These are phyloP conservation scores for Oidiodendron maius DNA, from an alignment of 495 filamentous ascomycete genomes.

Conservation along the genomic window DNA sequence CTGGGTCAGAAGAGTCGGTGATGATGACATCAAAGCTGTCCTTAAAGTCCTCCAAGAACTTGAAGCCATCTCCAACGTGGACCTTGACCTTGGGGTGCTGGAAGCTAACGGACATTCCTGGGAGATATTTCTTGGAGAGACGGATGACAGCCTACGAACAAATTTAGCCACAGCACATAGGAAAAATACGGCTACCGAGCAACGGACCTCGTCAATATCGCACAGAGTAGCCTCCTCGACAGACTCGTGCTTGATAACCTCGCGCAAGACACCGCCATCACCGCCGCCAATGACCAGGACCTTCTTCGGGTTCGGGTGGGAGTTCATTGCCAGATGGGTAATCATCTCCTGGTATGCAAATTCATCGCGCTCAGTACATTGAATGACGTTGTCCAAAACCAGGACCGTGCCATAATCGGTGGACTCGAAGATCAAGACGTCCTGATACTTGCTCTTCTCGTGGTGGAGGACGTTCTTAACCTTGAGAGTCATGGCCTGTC, in stretches of 20 bases:
- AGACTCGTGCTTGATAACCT: constrained; percentile 95
- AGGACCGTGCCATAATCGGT: constrained; percentile 94
- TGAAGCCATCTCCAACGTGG: constrained; percentile 95
- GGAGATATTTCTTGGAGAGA: constrained; percentile 96
- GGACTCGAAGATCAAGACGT: constrained; percentile 96
- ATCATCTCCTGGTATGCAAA: constrained; percentile 99
- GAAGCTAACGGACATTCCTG: constrained; percentile 88
- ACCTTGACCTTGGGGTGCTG: constrained; percentile 86
- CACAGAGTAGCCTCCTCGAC: constrained; percentile 91
- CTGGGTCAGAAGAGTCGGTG: constrained; percentile 95
- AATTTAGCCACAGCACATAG: constrained; percentile 3
- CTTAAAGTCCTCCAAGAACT: constrained; percentile 88
- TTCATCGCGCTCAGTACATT: constrained; percentile 96
- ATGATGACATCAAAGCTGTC: constrained; percentile 99
- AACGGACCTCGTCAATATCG: constrained; percentile 92
- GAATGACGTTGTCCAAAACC: constrained; percentile 98
- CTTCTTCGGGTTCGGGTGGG: constrained; percentile 95
- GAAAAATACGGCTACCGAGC: not conserved
- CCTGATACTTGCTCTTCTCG: constrained; percentile 98
- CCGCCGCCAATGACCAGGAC: constrained; percentile 97
- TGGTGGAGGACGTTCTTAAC: constrained; percentile 97
- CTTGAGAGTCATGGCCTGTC: constrained; percentile 97
- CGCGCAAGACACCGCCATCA: constrained; percentile 93
- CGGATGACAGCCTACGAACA: constrained; percentile 79
- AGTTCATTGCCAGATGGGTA: constrained; percentile 96